A percentile compares a stretch with the other conserved stretches of the same genome.
These are phyloP conservation scores for Heracleum sosnowskyi DNA, from an alignment of 129 eudicot genomes.

Conservation along the genomic window DNA sequence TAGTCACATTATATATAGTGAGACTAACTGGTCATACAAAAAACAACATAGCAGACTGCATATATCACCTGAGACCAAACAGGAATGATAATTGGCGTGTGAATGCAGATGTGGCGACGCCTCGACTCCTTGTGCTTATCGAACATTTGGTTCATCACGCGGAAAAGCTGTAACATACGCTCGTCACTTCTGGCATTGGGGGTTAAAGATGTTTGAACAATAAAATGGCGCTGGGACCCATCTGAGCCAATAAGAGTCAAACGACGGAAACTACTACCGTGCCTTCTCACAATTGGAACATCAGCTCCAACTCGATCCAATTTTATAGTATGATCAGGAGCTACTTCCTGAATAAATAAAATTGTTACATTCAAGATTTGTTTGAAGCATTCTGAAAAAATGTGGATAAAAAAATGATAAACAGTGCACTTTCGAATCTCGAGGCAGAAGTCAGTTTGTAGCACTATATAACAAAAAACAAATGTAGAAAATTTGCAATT, in stretches of 20 bases:
- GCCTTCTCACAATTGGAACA: conserved; percentile 92
- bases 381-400: background rate
- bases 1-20: background rate
- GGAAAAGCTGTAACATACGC: conserved; percentile 91
- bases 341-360: conserved; percentile 62
- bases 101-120: conserved; percentile 89
- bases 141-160: conserved; percentile 95
- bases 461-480: background rate
- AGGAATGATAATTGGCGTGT: conserved; percentile 94
- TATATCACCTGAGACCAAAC: conserved; percentile 93
- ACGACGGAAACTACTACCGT: conserved; percentile 95
- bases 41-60: conserved; percentile 1
- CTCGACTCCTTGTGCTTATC: conserved; percentile 98
- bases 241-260: conserved; percentile 95
- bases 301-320: conserved; percentile 93
- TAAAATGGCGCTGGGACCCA: conserved; percentile 98
- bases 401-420: background rate
- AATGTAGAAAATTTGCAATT: background rate
- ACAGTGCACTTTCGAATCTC: background rate
- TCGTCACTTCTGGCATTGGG: conserved; percentile 99
- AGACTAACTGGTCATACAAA: background rate
- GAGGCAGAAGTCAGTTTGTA: background rate
- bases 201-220: conserved; percentile 93
- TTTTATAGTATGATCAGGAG: conserved; percentile 99
- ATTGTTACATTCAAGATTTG: background rate